Conservation (phyloP, 2,329 filamentous ascomycete genomes). For the Zymoseptoria ardabiliae region DNA sequence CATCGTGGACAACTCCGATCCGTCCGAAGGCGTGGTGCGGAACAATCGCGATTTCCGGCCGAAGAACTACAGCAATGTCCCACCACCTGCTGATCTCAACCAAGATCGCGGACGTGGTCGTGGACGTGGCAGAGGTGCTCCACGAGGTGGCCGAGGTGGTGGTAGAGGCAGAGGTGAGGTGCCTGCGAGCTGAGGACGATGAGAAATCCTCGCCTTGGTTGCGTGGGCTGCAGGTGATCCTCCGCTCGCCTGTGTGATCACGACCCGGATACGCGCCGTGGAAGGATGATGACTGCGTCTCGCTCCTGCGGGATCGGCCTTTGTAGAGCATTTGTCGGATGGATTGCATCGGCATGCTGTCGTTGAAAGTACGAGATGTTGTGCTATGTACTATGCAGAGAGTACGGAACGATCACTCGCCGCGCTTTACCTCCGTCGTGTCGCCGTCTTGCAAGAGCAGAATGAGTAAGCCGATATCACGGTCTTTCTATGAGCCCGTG, state of each 20-base stretch:
- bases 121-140: constrained; percentile 17
- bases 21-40: constrained; percentile 45
- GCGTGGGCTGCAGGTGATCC: not conserved
- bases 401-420: not conserved
- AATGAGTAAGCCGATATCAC: not conserved
- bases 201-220: not conserved
- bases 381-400: not conserved
- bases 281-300: not conserved
- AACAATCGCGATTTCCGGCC: constrained; percentile 52
- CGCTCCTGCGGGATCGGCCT: not conserved
- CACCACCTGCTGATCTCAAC: constrained; percentile 54
- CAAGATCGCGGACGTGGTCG: constrained; percentile 23
- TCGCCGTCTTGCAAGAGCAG: not conserved
- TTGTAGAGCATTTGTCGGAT: not conserved
- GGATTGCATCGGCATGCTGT: not conserved
- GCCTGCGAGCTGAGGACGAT: not conserved
- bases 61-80: constrained; percentile 46
- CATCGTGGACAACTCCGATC: constrained; percentile 44
- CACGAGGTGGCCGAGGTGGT: constrained; percentile 16
- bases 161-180: constrained; percentile 14
- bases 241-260: not conserved
- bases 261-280: not conserved
- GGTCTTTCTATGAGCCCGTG: not conserved
- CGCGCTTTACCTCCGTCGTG: not conserved
- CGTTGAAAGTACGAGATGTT: not conserved